phyloP scores from a whole-genome alignment of 164 flowering plant genomes.

The Vitis riparia region DNA sequence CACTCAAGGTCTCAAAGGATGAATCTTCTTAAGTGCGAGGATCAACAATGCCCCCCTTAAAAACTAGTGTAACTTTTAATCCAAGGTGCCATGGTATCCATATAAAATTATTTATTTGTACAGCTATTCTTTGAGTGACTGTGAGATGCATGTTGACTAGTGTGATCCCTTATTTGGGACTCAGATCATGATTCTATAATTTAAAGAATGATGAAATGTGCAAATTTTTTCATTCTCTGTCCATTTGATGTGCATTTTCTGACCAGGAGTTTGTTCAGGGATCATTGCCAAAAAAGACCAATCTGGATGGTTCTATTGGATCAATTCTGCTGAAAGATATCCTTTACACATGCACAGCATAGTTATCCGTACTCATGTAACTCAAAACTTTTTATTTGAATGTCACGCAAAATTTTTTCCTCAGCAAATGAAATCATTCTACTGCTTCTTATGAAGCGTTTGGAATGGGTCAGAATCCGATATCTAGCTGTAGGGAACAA shows the following conservation, averaged over 20 bases:
- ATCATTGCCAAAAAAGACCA: too few species aligned
- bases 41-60: constrained; percentile 38
- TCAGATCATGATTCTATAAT: constrained; percentile 4
- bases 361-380: too few species aligned
- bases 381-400: too few species aligned
- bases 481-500: too few species aligned
- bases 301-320: too few species aligned
- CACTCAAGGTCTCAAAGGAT: constrained; percentile 67
- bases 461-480: too few species aligned
- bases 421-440: too few species aligned
- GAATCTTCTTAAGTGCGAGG: constrained; percentile 61
- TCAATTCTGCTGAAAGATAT: too few species aligned
- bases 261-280: too few species aligned
- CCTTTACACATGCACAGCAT: too few species aligned
- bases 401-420: too few species aligned
- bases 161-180: constrained; percentile 2
- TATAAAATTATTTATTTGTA: constrained; percentile 49
- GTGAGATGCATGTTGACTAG: not conserved
- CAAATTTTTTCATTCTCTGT: not conserved
- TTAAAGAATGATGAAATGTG: constrained; percentile 2
- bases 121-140: constrained; percentile 52
- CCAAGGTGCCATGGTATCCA: not conserved
- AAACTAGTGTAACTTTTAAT: not conserved
- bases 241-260: not conserved
- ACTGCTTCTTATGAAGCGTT: too few species aligned